Base-by-base conservation (phyloP, 108 stramenopile genomes). In the Skeletonema potamos region DNA sequence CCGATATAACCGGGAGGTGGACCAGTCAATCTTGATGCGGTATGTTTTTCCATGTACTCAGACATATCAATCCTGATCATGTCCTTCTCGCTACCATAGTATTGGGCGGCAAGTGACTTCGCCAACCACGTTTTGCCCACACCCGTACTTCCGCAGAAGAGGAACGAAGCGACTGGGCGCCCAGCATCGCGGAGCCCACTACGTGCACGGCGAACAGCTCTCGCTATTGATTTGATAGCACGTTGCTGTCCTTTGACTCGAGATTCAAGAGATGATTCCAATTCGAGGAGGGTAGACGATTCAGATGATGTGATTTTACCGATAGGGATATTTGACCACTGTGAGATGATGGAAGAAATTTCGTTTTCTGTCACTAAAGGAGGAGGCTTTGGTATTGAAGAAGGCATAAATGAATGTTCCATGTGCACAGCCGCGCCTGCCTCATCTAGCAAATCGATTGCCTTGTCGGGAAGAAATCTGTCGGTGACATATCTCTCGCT, bases 391-490 rank as follows among this genome's bases (percentile, higher is more conserved):
- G 85, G 4, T 92, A 72, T 63, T 96, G 91, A 98, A 98, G 71
- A 86, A 92, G 95, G 59, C 90, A 91, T 51, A 86, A 90, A 8
- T 89, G 87, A 10, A 96, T 46, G 75, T 66, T 92, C 92, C 62
- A 92, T 93, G 76, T 93, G 92, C 22, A 93, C 72, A 57, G 92
- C 92, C 37, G 95, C 95, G 69, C 91, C 92, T 18, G 99, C 98
- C 74, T 99, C 99, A 64, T 99, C 99, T 27, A 99, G 94, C 20
- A 99, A 84, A 73, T 99, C 98, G 65, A 99, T 98, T 6, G 96
- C 94, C 57, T 82, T 78, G 43, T 84, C 80, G 0, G 92, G 94
- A 7, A 96, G 67, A 60, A 94, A 96, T 2, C 99, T 88, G 77
- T 98, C 97, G 0, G 97, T 89, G 32, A 99, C 93, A 87, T 99